Conservation (phyloP, 441 rosid species). For the Caryocar brasiliense region DNA sequence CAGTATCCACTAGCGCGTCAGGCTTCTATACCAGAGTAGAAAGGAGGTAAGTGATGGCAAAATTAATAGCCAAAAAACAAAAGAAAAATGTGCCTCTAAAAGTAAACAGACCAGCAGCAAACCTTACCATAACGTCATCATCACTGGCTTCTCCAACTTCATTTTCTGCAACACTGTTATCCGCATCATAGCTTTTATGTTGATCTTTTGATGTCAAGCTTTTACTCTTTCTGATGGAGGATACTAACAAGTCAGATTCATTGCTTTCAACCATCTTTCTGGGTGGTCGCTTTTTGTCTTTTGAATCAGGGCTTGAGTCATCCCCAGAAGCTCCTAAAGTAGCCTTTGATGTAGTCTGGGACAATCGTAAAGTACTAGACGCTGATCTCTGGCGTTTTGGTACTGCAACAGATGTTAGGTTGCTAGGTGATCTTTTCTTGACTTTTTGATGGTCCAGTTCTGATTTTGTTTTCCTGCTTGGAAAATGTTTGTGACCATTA, state of each 20-base stretch:
- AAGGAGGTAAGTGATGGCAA: slow-evolving; percentile 1
- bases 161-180: slow-evolving; percentile 28
- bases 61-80: slow-evolving; percentile 5
- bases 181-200: slow-evolving; percentile 39
- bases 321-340: slow-evolving; percentile 25
- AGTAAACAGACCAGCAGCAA: slow-evolving; percentile 1
- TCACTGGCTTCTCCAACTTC: slow-evolving; percentile 39
- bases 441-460: slow-evolving; percentile 36
- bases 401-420: slow-evolving; percentile 38
- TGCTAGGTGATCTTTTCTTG: slow-evolving; percentile 51
- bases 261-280: slow-evolving; percentile 21
- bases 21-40: slow-evolving; percentile 22
- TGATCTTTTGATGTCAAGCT: slow-evolving; percentile 28
- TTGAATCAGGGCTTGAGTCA: slow-evolving; percentile 32
- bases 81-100: background rate
- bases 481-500: slow-evolving; percentile 65
- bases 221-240: slow-evolving; percentile 35
- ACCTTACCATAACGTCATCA: slow-evolving; percentile 48
- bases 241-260: slow-evolving; percentile 31
- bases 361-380: slow-evolving; percentile 49
- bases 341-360: slow-evolving; percentile 28
- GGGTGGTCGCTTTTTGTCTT: slow-evolving; percentile 24
- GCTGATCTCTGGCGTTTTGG: slow-evolving; percentile 76
- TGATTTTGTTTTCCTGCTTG: slow-evolving; percentile 32
- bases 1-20: slow-evolving; percentile 29